Evolutionary conservation across 2,329 filamentous ascomycete genomes (phyloP), one percentile per base, ranked within the genome.

Genomic region (Colletotrichum cordylinicola): DNA sequence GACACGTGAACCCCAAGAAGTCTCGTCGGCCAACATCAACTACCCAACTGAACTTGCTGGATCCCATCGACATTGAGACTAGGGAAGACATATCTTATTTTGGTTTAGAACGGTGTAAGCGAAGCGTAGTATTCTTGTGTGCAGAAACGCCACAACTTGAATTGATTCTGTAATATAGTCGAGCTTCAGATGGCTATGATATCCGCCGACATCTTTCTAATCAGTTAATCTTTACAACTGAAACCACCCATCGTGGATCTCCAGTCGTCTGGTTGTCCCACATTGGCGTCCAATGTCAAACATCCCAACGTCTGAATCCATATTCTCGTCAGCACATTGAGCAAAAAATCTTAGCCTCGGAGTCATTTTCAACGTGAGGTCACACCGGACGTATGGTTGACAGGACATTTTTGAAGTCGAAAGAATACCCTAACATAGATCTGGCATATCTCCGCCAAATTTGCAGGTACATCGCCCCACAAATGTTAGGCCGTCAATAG

Each of bases 1-100:
- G 4, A 58, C 35, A 15, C 65, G 29, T 24, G 71, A 70, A 15
- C 48, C 61, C 60, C 74, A 76, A n/a, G 74, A 74, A 37, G 58
- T 75, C 8, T 37, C 71, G 33, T 52, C 71, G 37, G 61, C 37
- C 35, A 70, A 66, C 33, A 4, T 31, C 9, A 76, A 31, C 27
- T 55, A 60, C 58, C 74, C 60, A 21, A 33, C 58, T 18, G 58
- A 76, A 31, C 27, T 66, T 6, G 39, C 21, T 21, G 55, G 71
- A 24, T 67, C 66, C 9, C 37, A 35, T 21, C 37, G 37, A 70
- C 18, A 21, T 16, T 75, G 35, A 58, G 10, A 16, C 4, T 4
- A 24, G 8, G 18, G 52, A 27, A 29, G 62, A 18, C 1, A n/a
- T 13, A 27, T 43, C 21, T 12, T 9, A 2, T 43, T 27, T 16